phyloP scores from a whole-genome alignment of 805 yeast species.

The Candida bentonensis region DNA sequence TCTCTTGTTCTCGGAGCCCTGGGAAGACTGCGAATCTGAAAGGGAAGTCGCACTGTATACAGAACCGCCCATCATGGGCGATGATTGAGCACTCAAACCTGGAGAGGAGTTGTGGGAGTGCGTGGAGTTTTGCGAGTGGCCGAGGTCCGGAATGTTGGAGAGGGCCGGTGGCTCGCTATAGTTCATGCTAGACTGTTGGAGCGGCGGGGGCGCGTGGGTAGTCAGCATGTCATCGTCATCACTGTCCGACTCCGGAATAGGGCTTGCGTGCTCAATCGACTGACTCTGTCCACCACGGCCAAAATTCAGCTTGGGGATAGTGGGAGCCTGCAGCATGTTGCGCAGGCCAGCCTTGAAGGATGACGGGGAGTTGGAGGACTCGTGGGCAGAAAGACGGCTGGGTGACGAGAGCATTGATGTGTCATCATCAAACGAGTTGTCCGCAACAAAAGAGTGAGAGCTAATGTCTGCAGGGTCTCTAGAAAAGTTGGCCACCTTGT shows the following conservation, averaged over 20 bases:
- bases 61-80: background rate
- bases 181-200: background rate
- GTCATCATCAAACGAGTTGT: background rate
- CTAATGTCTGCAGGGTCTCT: constrained; percentile 9
- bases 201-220: background rate
- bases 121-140: background rate
- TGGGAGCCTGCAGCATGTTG: background rate
- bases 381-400: background rate
- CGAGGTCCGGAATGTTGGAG: background rate
- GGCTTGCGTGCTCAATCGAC: background rate
- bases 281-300: background rate
- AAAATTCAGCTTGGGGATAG: background rate
- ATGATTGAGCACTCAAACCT: background rate
- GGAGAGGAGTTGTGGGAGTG: background rate
- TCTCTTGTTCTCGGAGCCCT: constrained; percentile 3
- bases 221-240: background rate
- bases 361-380: background rate
- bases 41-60: constrained; percentile 1
- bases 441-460: background rate
- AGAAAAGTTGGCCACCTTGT: constrained; percentile 23
- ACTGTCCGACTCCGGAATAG: background rate
- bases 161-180: background rate
- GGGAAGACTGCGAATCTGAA: constrained; percentile 1
- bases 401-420: background rate
- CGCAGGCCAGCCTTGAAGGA: background rate